These are phyloP conservation scores for Carallia pectinifolia DNA, from an alignment of 345 rosid genomes.

Conservation along the genomic window DNA sequence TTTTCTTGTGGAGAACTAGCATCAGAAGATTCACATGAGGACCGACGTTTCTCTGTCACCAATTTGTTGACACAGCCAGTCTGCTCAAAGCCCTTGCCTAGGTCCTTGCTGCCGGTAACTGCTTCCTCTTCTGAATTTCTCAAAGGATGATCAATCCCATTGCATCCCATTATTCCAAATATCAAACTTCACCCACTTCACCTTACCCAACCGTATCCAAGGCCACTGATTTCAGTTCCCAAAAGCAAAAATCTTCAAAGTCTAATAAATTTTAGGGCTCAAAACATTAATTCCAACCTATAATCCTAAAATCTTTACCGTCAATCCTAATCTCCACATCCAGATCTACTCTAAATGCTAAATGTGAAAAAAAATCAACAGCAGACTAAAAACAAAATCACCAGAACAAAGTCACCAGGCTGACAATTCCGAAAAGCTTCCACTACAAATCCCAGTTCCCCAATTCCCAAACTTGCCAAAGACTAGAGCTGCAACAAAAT, in stretches of 20 bases:
- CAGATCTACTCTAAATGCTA: neutral
- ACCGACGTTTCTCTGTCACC: constrained; percentile 16
- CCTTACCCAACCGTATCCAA: constrained; percentile 4
- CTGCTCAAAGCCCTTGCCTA: constrained; percentile 17
- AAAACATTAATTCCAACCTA: constrained; percentile 1
- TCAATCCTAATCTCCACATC: neutral
- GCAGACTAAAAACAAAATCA: constrained; percentile 3
- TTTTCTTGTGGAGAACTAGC: constrained; percentile 12
- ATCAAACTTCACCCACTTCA: constrained; percentile 12
- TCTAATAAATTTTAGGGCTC: neutral
- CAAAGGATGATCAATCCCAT: constrained; percentile 47
- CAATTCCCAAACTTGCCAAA: constrained; percentile 6
- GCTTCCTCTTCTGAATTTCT: constrained; percentile 33
- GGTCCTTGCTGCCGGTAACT: constrained; percentile 27
- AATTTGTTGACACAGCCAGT: constrained; percentile 17
- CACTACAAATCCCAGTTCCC: constrained; percentile 3
- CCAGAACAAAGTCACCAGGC: constrained; percentile 4
- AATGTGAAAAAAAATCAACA: neutral
- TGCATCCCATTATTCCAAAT: constrained; percentile 50
- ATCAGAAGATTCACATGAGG: constrained; percentile 26
- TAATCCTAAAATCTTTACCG: neutral
- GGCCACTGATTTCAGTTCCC: constrained; percentile 7
- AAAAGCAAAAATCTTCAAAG: constrained; percentile 1
- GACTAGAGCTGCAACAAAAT: neutral
- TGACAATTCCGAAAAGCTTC: constrained; percentile 9